Evolutionary conservation across 768 basidiomycete genomes (phyloP), one percentile per base, ranked within the genome.

Genomic region (Rhodotorula babjevae): DNA sequence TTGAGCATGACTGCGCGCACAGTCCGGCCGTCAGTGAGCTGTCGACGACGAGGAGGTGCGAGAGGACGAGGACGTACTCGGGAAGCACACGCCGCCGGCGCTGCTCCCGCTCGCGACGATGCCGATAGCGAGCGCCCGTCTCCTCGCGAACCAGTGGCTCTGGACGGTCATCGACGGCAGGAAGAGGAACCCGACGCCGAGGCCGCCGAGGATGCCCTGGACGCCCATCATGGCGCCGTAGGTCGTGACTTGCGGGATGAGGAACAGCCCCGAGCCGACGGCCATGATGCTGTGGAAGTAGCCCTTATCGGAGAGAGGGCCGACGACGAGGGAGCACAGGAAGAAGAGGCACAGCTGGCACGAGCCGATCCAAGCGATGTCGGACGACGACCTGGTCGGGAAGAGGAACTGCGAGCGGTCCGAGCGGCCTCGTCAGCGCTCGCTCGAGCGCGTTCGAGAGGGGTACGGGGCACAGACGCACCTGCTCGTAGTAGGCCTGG

Each of bases 71-170:
- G 23, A 25, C 60, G 33, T 19, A 59, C 69, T 67, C 0, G 88
- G 86, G 68, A 87, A 87, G 16, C 88, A 77, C 29, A 86, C 83
- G 10, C 86, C 87, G 7, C 88, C 88, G 21, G 87, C 78, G 31
- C 84, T 85, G 19, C 87, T 88, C 27, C 90, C 90, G 44, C 88
- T 86, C 5, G 85, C 83, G 23, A 86, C 88, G 69, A 91, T 82
- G 2, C 90, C 90, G 50, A 89, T 82, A 0, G 90, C 89, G 7
- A 90, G 87, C 5, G 87, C 88, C 21, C 89, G 84, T 71, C 87
- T 86, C 71, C 84, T 84, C 53, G 77, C 76, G 80, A 90, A 91
- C 80, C 88, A 84, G 2, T 87, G 90, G 1, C 40, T 49, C 19
- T 72, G 71, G 29, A 72, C 50, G 4, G 42, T 56, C 5, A 72